These are phyloP conservation scores for Debaryomyces fabryi DNA, from an alignment of 1,139 yeast species.

Conservation along the genomic window DNA sequence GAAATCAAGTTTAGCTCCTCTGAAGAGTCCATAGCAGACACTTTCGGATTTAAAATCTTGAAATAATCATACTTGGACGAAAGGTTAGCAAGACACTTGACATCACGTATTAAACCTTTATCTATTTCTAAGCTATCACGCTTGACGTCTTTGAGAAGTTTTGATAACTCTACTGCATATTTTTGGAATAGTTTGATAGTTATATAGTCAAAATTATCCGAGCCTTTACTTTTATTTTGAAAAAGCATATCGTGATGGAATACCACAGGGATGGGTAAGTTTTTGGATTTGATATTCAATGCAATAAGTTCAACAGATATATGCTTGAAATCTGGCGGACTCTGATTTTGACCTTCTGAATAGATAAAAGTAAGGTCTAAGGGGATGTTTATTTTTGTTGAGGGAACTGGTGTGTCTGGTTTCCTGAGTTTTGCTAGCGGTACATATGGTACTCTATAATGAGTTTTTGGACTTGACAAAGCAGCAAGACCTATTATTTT, in stretches of 20 bases:
- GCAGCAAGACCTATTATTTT: conserved; percentile 38
- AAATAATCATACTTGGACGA: conserved; percentile 29
- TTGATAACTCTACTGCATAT: conserved; percentile 34
- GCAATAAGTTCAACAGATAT: conserved; percentile 36
- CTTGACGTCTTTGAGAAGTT: conserved; percentile 29
- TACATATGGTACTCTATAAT: conserved; percentile 28
- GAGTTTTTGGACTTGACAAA: conserved; percentile 34
- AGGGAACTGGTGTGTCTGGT: conserved; percentile 12
- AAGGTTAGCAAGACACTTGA: conserved; percentile 39
- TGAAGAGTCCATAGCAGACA: conserved; percentile 10
- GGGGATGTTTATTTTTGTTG: conserved; percentile 28
- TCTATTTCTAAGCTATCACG: conserved; percentile 28
- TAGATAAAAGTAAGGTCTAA: conserved; percentile 29
- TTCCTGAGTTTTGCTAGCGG: conserved; percentile 17
- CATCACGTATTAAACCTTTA: conserved; percentile 28
- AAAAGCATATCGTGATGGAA: conserved; percentile 41
- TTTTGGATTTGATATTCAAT: conserved; percentile 35
- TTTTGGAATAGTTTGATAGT: conserved; percentile 36
- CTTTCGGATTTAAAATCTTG: conserved; percentile 18
- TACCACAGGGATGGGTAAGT: conserved; percentile 40
- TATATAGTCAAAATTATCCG: conserved; percentile 36
- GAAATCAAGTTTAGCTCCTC: conserved; percentile 12
- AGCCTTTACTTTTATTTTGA: conserved; percentile 31
- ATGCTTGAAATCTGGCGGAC: conserved; percentile 34
- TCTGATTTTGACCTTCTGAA: conserved; percentile 20